phyloP scores from a whole-genome alignment of 176 grass and related monocot genomes.

The Pontederia crassipes region DNA sequence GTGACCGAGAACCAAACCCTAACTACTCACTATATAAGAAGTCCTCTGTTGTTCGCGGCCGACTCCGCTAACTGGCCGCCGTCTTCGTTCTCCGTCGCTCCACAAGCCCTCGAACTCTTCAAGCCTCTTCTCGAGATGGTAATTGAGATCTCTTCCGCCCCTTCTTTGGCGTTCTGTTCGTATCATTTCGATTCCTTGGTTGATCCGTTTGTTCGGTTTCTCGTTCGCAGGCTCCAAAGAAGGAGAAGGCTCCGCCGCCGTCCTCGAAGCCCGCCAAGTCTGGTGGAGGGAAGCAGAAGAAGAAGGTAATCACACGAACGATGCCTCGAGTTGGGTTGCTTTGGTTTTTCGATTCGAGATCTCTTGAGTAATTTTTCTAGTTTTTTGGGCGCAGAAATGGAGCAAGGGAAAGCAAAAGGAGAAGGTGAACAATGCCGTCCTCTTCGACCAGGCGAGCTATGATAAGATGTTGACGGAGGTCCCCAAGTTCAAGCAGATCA shows the following conservation, averaged over 20 bases:
- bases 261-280: constrained; percentile 22
- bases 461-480: constrained; percentile 21
- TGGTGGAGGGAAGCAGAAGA: constrained; percentile 23
- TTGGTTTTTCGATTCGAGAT: neutral
- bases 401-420: constrained; percentile 28
- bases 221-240: constrained; percentile 14
- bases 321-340: neutral
- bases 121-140: too few species aligned
- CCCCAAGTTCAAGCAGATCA: constrained; percentile 25
- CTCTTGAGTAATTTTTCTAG: neutral
- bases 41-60: too few species aligned
- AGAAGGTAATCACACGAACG: neutral
- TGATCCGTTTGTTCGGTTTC: too few species aligned
- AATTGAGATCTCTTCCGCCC: too few species aligned
- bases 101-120: too few species aligned
- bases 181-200: too few species aligned
- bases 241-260: constrained; percentile 16
- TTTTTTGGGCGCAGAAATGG: constrained; percentile 14
- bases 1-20: too few species aligned
- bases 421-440: constrained; percentile 26
- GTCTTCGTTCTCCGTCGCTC: too few species aligned
- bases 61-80: too few species aligned
- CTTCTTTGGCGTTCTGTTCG: too few species aligned
- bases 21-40: too few species aligned
- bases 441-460: constrained; percentile 21